Evolutionary conservation across 2,329 filamentous ascomycete species (phyloP).

Genomic region (Monilinia fructicola): DNA sequence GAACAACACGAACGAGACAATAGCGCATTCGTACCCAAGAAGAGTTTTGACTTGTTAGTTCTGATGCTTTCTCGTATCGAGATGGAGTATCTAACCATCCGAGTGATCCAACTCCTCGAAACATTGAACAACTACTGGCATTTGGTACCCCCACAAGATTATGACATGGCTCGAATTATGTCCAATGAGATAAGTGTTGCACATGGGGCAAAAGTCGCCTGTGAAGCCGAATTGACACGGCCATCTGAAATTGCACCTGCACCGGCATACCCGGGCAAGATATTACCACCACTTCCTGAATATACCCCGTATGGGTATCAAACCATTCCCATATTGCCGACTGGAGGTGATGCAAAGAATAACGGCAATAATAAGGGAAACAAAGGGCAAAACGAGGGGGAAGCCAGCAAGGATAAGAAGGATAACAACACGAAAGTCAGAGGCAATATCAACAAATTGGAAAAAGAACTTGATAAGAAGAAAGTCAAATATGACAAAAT

Average conservation of each 20-base stretch:
- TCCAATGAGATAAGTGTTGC: slow-evolving; percentile 9
- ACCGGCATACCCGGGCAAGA: slow-evolving; percentile 23
- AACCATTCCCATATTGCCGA: neutral
- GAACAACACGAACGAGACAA: slow-evolving; percentile 24
- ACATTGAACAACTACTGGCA: slow-evolving; percentile 13
- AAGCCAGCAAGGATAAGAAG: neutral
- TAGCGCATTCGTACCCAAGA: slow-evolving; percentile 7
- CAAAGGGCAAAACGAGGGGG: neutral
- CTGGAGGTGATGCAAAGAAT: neutral
- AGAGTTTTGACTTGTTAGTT: slow-evolving; percentile 8
- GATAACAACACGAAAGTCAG: neutral
- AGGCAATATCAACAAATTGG: slow-evolving; percentile 5
- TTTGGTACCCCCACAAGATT: slow-evolving; percentile 13
- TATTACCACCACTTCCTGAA: neutral
- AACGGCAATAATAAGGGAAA: neutral
- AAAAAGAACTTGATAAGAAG: neutral
- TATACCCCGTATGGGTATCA: slow-evolving; percentile 19
- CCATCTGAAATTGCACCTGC: slow-evolving; percentile 21
- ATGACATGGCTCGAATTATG: neutral
- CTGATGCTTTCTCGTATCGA: slow-evolving; percentile 22
- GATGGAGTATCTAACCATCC: slow-evolving; percentile 18
- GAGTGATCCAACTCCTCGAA: slow-evolving; percentile 19
- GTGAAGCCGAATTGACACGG: slow-evolving; percentile 16
- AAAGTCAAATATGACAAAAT: neutral
- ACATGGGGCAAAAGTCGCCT: slow-evolving; percentile 12